Evolutionary conservation across 2,329 filamentous ascomycete genomes (phyloP).

Genomic region (Pseudofabraea citricarpa): DNA sequence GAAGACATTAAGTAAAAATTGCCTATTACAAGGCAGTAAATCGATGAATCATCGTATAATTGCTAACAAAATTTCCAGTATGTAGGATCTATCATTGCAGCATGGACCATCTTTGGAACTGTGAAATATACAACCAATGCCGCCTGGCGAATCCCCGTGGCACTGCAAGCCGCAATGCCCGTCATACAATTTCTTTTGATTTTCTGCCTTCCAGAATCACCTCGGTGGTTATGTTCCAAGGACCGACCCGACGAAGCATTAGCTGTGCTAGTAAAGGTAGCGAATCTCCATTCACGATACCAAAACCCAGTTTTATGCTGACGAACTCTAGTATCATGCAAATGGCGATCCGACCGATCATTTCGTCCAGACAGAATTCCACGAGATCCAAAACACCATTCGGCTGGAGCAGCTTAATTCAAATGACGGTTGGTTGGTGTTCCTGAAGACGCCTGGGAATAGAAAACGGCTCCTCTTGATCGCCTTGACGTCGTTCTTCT

Average conservation of each 20-base stretch:
- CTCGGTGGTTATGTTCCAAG: constrained; percentile 29
- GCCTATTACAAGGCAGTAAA: too few relatives aligned
- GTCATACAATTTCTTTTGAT: constrained; percentile 15
- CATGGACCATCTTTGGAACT: constrained; percentile 26
- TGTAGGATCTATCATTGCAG: constrained; percentile 34
- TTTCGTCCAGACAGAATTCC: constrained; percentile 30
- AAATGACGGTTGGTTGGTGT: constrained; percentile 35
- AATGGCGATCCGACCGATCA: constrained; percentile 26
- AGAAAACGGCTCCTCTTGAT: constrained; percentile 45
- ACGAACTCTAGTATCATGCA: constrained; percentile 27
- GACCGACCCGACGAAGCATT: constrained; percentile 27
- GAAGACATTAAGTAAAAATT: too few relatives aligned
- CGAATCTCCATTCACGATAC: not conserved
- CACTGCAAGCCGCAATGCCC: constrained; percentile 6
- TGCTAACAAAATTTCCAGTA: constrained; percentile 26
- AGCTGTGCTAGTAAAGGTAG: constrained; percentile 21
- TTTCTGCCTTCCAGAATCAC: constrained; percentile 28
- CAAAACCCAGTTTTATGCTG: too few relatives aligned
- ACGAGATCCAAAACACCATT: constrained; percentile 36
- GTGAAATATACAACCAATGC: constrained; percentile 4
- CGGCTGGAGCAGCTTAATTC: constrained; percentile 35
- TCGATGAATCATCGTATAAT: too few relatives aligned
- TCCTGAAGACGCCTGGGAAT: constrained; percentile 44
- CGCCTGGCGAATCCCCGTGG: constrained; percentile 8
- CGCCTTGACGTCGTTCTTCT: constrained; percentile 43